Evolutionary conservation across 176 grass and related monocot genomes (phyloP), one percentile per base, ranked within the genome.

Genomic region (Rhipidocladum racemiflorum): DNA sequence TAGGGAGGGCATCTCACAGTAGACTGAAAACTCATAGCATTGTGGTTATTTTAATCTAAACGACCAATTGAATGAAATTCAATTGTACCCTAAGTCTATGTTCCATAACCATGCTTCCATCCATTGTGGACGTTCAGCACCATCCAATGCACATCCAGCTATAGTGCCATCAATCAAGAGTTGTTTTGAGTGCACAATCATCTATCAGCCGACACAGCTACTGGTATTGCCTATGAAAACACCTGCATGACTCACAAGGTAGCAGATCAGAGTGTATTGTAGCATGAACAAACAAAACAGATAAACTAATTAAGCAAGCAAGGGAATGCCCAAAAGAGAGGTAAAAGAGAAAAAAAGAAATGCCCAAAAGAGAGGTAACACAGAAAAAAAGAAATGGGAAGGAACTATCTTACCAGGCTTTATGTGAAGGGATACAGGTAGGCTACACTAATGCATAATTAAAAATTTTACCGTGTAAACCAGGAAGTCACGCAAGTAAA

Each of bases 71-170:
- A 81, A 79, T 15, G 42, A 59, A 82, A 79, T 73, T 72, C 14
- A 25, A 35, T 77, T 64, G 66, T 78, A 78, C 51, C 53, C 42
- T 74, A 88, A 83, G 51, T 76, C n/a, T 69, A 90, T 71, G 65
- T 84, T 79, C 54, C 77, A 56, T 94, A 95, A 92, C 95, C 95
- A 98, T 86, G 95, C 90, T 87, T 98, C 95, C 95, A 95, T 98
- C 95, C 92, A 98, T 54, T 95, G 95, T 38, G 92, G 92, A 32
- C 95, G 92, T 90, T 95, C 92, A 88, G 90, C 95, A 6, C 92
- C 95, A 82, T 98, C 95, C 57, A 95, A 88, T 48, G 95, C 95
- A 79, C 95, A 98, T 32, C 95, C 95, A 61, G 95, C 92, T 76
- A 98, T 88, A 50, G 87, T 94, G 39, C 92, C 95, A 72, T 95